Evolutionary conservation across 1,284 basidiomycete species (phyloP).

Genomic region (Anthracocystis setariae): DNA sequence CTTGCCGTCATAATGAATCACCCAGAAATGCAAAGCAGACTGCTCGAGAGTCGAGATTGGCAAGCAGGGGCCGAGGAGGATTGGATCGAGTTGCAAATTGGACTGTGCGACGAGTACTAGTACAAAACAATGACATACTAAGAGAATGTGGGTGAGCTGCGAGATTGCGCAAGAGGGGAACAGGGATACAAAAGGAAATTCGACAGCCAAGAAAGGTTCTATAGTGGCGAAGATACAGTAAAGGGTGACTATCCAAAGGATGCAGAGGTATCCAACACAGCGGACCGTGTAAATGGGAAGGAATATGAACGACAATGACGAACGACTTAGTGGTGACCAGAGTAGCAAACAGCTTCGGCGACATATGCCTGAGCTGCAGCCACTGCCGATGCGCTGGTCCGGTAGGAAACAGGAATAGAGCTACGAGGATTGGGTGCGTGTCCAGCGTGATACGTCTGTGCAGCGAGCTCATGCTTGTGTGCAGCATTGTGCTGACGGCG

Average conservation of each 20-base stretch:
- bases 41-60: too few relatives aligned
- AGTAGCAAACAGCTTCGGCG: neutral
- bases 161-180: neutral
- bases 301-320: neutral
- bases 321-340: neutral
- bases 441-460: neutral
- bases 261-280: conserved; percentile 2
- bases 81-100: neutral
- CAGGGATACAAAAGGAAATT: neutral
- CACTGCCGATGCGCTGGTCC: neutral
- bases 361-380: conserved; percentile 1
- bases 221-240: neutral
- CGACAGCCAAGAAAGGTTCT: neutral
- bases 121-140: neutral
- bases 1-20: too few relatives aligned
- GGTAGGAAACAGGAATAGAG: conserved; percentile 14
- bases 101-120: neutral
- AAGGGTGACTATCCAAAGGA: neutral
- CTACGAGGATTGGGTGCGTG: conserved; percentile 7
- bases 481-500: conserved; percentile 1
- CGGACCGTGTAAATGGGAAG: neutral
- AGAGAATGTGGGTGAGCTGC: neutral
- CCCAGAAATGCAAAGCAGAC: too few relatives aligned
- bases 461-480: conserved; percentile 1
- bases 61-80: too few relatives aligned